Percentiles rank a stretch among this genome's conserved stretches.
Evolutionary conservation across 2,329 filamentous ascomycete genomes (phyloP).

Genomic region (Lecanosticta acicola): DNA sequence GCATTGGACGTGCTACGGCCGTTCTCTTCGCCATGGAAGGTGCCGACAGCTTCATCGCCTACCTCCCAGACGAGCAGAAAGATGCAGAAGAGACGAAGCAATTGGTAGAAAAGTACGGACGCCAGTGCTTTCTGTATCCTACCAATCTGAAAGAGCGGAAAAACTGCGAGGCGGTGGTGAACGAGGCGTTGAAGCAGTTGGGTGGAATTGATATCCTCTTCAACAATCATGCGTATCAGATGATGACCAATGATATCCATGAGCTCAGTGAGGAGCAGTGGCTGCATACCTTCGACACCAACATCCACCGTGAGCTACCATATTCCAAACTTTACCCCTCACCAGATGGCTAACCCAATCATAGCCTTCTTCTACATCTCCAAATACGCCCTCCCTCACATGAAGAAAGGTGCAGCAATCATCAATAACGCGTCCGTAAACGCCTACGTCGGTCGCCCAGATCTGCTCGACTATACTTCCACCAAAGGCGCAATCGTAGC

Average conservation of each 20-base stretch:
- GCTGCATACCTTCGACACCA: conserved; percentile 72
- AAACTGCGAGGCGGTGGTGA: conserved; percentile 65
- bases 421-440: conserved; percentile 86
- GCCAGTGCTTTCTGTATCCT: conserved; percentile 58
- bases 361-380: conserved; percentile 65
- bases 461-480: conserved; percentile 75
- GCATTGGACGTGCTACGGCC: conserved; percentile 70
- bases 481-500: conserved; percentile 74
- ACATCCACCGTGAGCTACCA: conserved; percentile 56
- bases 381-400: conserved; percentile 70
- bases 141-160: conserved; percentile 60
- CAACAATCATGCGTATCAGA: conserved; percentile 68
- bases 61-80: conserved; percentile 68
- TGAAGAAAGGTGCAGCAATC: conserved; percentile 68
- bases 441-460: conserved; percentile 72
- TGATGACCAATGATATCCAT: conserved; percentile 65
- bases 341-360: conserved; percentile 1
- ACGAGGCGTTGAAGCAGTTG: conserved; percentile 60
- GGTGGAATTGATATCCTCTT: conserved; percentile 67
- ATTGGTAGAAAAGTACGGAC: conserved; percentile 61
- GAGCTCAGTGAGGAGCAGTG: conserved; percentile 75
- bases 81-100: conserved; percentile 71
- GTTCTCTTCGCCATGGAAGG: conserved; percentile 78
- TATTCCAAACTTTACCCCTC: not conserved
- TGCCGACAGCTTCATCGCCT: conserved; percentile 65